Percentiles rank a stretch among this genome's conserved stretches.
phyloP scores from a whole-genome alignment of 2,329 filamentous ascomycete species.

The Tetracladium maxilliforme region DNA sequence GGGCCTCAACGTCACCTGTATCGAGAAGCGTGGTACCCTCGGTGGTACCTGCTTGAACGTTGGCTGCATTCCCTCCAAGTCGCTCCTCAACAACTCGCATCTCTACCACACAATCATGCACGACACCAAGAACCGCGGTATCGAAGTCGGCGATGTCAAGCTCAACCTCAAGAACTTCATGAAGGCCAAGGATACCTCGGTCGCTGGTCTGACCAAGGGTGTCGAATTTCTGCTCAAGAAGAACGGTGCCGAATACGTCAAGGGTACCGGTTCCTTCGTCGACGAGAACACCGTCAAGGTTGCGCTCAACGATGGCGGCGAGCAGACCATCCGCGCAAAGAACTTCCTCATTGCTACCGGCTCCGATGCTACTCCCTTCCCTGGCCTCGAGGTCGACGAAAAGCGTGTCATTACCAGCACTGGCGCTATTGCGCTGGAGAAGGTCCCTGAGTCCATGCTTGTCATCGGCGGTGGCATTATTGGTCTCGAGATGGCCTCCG shows the following conservation, averaged over 20 bases:
- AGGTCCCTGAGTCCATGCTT: conserved; percentile 91
- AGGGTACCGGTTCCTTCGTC: conserved; percentile 76
- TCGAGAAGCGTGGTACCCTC: conserved; percentile 92
- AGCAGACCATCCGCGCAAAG: conserved; percentile 77
- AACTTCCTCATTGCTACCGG: conserved; percentile 98
- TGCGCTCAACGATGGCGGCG: conserved; percentile 78
- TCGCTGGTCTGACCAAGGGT: conserved; percentile 81
- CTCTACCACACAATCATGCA: conserved; percentile 95
- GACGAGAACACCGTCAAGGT: conserved; percentile 89
- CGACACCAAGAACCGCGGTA: conserved; percentile 93
- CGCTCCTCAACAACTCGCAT: conserved; percentile 98
- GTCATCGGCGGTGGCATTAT: conserved; percentile 99
- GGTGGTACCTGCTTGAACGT: conserved; percentile 98
- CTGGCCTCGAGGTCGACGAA: conserved; percentile 90
- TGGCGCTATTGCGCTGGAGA: conserved; percentile 74
- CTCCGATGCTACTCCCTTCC: conserved; percentile 90
- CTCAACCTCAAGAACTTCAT: conserved; percentile 92
- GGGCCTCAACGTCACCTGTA: conserved; percentile 91
- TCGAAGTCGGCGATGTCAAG: conserved; percentile 94
- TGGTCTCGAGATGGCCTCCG: conserved; percentile 94
- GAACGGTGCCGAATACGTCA: conserved; percentile 96
- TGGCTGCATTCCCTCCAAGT: conserved; percentile 98
- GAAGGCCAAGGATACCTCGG: conserved; percentile 95
- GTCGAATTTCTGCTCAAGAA: conserved; percentile 98
- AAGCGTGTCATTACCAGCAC: conserved; percentile 96